Evolutionary conservation across 2,329 filamentous ascomycete species (phyloP), one percentile per base, ranked within the genome.

Genomic region (Byssochlamys sp.): DNA sequence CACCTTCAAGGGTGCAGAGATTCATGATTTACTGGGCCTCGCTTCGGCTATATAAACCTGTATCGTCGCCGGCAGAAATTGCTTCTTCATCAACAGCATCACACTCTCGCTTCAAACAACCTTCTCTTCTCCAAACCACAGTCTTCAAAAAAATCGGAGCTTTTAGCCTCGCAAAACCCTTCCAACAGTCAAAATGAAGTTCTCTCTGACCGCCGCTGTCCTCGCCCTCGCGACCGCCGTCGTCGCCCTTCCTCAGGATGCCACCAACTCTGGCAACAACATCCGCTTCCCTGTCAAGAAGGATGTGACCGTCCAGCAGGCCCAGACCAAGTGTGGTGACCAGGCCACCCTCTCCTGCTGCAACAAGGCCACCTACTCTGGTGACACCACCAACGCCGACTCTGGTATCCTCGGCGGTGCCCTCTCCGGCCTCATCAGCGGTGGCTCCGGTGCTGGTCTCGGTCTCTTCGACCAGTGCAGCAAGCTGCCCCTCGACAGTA

Each of bases 401-500:
- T 61, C 62, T 24, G 71, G 71, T 57, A 61, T 71, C 33, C 70
- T 73, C 14, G 63, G 63, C 52, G 70, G 71, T 61, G 61, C 65
- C 33, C 68, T 75, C 57, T 60, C 60, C 62, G 67, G 69, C 64
- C 64, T 74, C 27, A 61, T 74, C 61, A 68, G 70, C 58, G 69
- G 69, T 55, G 67, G 71, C 50, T 68, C 69, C 56, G 57, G 69
- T 35, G 59, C 68, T 54, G 68, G 71, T 60, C 61, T 74, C 28
- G 71, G 69, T 67, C 66, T 75, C 61, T 74, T 75, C 65, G 65
- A 74, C 61, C 67, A 73, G 68, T 75, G 73, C 72, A 72, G 71
- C 66, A 73, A 73, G 67, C 67, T 75, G 48, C 62, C 66, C 49
- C 31, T 73, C 55, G 59, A 65, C 57, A 52, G 72, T 74, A 66